Base-by-base conservation (phyloP, 106 monocot genomes). In the Dendrobium huoshanense region DNA sequence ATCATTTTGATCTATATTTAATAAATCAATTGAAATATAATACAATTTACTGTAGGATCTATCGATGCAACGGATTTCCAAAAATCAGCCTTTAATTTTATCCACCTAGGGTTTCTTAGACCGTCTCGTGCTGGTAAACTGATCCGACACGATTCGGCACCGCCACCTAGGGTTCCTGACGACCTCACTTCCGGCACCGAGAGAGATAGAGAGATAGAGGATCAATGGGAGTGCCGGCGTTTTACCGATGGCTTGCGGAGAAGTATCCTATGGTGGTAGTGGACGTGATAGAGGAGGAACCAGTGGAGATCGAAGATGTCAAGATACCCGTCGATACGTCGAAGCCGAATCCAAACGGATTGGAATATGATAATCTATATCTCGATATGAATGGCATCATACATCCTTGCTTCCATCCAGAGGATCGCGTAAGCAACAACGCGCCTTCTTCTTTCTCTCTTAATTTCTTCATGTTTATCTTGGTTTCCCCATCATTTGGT, bases 321-420 rank as follows among this genome's bases (percentile, higher is more conserved):
- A 56, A 77, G 48, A 82, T 96, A 44, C 96, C 96, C 37, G 78
- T 96, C 77, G 96, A 96, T 80, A 91, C 89, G 19, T 91, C 95
- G 17, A 96, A 96, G 85, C 91, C 90, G 16, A 96, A 93, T 43
- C 96, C 96, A 16, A 96, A 96, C 75, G 90, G 90, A 16, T 77
- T 94, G 73, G 93, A 96, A 73, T 96, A 75, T 75, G 96, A 96
- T 61, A 96, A 94, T 75, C 84, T 96, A 56, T 96, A 96, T 47
- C 89, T 96, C 72, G 96, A 96, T 79, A 96, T 96, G 96, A 96
- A 96, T 67, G 91, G 96, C n/a, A 96, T 93, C 70, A 96, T 96
- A 31, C 96, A 94, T 78, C 96, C 93, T 18, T 96, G 96, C 73
- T 96, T 96, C 80, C 96, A 96, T 80, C 96, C 96, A 7, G 91